A percentile compares a stretch with the other conserved stretches of the same genome.
phyloP scores from a whole-genome alignment of 345 rosid genomes.

The Dovyalis caffra region DNA sequence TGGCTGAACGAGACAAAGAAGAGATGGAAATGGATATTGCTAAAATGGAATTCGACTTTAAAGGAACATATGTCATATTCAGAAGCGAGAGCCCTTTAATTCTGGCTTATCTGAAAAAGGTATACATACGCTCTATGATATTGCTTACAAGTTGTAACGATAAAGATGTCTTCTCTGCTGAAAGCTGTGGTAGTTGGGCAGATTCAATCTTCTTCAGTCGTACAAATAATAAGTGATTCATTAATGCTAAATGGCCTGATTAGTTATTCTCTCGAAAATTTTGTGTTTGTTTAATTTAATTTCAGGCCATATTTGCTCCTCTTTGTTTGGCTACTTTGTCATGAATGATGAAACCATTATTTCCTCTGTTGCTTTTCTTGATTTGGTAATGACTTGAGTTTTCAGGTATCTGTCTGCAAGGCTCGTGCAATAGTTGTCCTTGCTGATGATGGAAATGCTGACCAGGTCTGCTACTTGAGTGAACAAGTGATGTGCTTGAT shows the following conservation, averaged over 20 bases:
- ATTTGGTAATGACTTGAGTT: conserved; percentile 15
- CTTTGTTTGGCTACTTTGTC: neutral
- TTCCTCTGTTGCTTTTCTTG: conserved; percentile 2
- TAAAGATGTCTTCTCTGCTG: neutral
- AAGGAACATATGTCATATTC: conserved; percentile 67
- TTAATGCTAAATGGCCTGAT: neutral
- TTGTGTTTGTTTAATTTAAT: neutral
- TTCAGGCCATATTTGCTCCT: too few species aligned
- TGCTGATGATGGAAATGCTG: conserved; percentile 81
- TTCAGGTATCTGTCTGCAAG: conserved; percentile 74
- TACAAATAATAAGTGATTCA: neutral
- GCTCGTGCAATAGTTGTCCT: conserved; percentile 71
- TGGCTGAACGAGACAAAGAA: conserved; percentile 80
- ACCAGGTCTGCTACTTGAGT: conserved; percentile 55
- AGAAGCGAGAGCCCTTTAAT: conserved; percentile 75
- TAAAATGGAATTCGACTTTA: conserved; percentile 76
- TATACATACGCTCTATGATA: conserved; percentile 9
- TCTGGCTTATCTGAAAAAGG: conserved; percentile 71
- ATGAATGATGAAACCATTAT: conserved; percentile 6
- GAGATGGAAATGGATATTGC: conserved; percentile 81
- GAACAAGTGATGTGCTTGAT: conserved; percentile 6
- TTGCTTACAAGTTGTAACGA: conserved; percentile 9
- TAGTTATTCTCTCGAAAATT: neutral
- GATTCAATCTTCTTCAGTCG: neutral
- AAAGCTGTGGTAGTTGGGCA: neutral